Evolutionary conservation across 2,329 filamentous ascomycete genomes (phyloP), one percentile per base, ranked within the genome.

Genomic region (Blastomyces silverae): DNA sequence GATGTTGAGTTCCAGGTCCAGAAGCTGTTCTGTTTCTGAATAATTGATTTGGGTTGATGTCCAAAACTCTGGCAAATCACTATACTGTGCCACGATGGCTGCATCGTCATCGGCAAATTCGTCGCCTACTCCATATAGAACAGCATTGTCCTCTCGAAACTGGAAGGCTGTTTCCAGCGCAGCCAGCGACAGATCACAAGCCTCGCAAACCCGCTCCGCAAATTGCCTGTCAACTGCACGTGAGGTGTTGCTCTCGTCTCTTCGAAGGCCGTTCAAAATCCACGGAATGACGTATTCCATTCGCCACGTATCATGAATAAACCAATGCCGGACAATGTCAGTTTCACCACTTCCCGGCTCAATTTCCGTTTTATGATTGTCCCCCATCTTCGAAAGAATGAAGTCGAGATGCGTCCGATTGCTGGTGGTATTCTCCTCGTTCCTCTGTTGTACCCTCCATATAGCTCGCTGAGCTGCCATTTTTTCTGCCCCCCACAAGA

Each of bases 401-500:
- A 90, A 87, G 15, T 87, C 84, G 63, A 96, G 81, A 62, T 95
- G 81, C 3, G 87, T 89, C 72, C 86, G 86, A 71, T 88, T 87
- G 53, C 86, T 82, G 48, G 84, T 84, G 22, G 82, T 80, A 17
- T 71, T 84, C 61, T 81, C 81, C 62, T 84, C 81, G 8, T 87
- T 82, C 62, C 81, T 79, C 72, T 96, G 90, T 71, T 96, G 91
- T 63, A 85, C 82, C 67, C 87, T 87, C 92, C 93, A 97, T 48
- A 97, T 82, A 57, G 86, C 82, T 66, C 85, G 83, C 22, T 91
- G 91, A 46, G 92, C 90, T 55, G 89, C 86, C 78, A 97, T 84
- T 76, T 92, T 96, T 75, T 99, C 94, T 0, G 93, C 93, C 71
- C 93, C 87, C 82, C 87, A 90, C n/a, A 99, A 80, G 42, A 99